These are phyloP conservation scores for Fusarium sp. DNA, from an alignment of 2,329 filamentous ascomycete species.

Conservation along the genomic window DNA sequence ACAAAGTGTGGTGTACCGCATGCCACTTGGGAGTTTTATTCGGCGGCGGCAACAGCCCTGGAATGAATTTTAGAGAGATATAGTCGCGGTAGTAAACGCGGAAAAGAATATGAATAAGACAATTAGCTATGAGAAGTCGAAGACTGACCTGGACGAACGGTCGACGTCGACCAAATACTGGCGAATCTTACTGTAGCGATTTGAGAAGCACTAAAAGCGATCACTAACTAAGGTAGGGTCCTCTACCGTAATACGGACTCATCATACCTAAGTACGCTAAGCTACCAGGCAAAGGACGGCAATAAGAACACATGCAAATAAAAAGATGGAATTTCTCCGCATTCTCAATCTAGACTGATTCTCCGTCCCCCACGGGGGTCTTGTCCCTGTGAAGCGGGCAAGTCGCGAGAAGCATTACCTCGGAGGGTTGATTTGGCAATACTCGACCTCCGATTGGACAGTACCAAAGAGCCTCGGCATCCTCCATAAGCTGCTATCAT, in stretches of 20 bases:
- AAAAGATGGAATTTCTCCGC: constrained; percentile 20
- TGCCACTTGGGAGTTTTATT: constrained; percentile 1
- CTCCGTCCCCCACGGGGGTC: constrained; percentile 16
- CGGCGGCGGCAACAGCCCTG: not conserved
- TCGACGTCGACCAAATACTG: not conserved
- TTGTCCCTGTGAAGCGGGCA: constrained; percentile 5
- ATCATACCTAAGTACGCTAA: too few relatives aligned
- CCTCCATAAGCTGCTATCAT: constrained; percentile 39
- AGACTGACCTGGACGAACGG: too few relatives aligned
- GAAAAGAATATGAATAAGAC: not conserved
- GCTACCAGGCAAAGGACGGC: not conserved
- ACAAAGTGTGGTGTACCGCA: constrained; percentile 11
- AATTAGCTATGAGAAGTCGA: not conserved
- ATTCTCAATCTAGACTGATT: constrained; percentile 24
- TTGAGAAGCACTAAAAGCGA: not conserved
- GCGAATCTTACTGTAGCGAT: not conserved
- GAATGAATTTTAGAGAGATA: constrained; percentile 12
- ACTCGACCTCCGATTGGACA: constrained; percentile 40
- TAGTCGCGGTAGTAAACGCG: not conserved
- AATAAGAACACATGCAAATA: constrained; percentile 17
- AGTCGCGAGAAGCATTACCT: constrained; percentile 30
- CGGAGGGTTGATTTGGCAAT: constrained; percentile 43
- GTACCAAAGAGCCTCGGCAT: constrained; percentile 40
- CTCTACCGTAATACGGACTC: not conserved
- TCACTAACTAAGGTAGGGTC: not conserved